Base-by-base conservation (phyloP, 106 monocot genomes). In the Cymbidium sinense region DNA sequence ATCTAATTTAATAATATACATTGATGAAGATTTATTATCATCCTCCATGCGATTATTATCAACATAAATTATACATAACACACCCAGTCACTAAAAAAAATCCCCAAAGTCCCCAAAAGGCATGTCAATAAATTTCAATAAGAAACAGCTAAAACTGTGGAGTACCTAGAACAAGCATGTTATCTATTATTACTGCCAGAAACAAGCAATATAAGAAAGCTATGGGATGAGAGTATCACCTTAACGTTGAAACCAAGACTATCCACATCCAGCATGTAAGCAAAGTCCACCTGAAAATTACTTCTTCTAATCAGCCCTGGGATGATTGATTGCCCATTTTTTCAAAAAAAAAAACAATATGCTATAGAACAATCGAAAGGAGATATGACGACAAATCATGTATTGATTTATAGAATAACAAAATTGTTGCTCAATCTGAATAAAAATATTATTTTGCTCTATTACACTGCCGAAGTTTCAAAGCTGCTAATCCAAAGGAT, bases 231-330 rank as follows among this genome's bases (percentile, higher is more conserved):
- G 37, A 39, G 20, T 7, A 36, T 10, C 47, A 94, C 98, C 98
- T 94, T 98, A 33, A 98, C 98, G 82, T 90, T 88, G 90, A 98
- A 94, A 77, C 98, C 98, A 82, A 94, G 91, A 81, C 98, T 98
- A 79, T 98, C 98, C 79, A 98, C 51, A 73, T 94, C 94, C 82
- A 94, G 76, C 82, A 98, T 98, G 50, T 86, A 81, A 74, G 98
- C 92, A 86, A 43, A 90, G 39, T 98, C 90, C 81, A 98, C 94
- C 94, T 92, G 88, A 75, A 78, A 78, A 36, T 35, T 82, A 75
- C 31, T 36, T 3, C 23, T 36, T 5, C 33, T 34, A 55, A 30
- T 79, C 39, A 82, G 77, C 34, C 47, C 29, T 74, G 33, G 12
- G 21, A 44, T 31, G 34, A 73, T 70, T 18, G 11, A 61, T 28